Evolutionary conservation across 352 stramenopile genomes (phyloP).

Genomic region (Pythium volutum): DNA sequence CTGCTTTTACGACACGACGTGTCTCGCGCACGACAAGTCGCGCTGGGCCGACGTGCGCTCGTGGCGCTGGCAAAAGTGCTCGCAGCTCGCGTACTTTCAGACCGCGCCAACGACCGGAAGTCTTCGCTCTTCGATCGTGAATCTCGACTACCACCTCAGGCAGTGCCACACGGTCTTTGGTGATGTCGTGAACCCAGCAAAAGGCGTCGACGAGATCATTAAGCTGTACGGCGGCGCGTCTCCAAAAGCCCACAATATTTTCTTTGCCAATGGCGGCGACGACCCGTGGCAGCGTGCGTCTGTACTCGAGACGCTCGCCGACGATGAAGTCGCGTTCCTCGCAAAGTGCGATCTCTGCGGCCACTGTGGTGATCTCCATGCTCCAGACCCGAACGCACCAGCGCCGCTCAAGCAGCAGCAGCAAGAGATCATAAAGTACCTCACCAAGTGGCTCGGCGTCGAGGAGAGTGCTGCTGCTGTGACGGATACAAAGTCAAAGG

Average conservation of each 20-base stretch:
- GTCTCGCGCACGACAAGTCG: slow-evolving; percentile 40
- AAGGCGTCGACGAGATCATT: slow-evolving; percentile 54
- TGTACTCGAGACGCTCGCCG: slow-evolving; percentile 50
- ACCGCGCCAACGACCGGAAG: slow-evolving; percentile 57
- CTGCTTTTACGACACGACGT: slow-evolving; percentile 86
- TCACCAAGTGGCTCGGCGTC: slow-evolving; percentile 51
- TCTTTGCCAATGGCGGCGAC: slow-evolving; percentile 81
- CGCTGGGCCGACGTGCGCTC: slow-evolving; percentile 76
- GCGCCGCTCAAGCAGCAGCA: slow-evolving; percentile 68
- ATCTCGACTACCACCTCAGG: slow-evolving; percentile 74
- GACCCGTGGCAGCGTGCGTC: slow-evolving; percentile 86
- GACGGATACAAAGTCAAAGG: neutral
- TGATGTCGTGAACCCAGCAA: slow-evolving; percentile 51
- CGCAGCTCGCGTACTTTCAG: slow-evolving; percentile 86
- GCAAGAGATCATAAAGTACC: slow-evolving; percentile 56
- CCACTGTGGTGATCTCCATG: slow-evolving; percentile 73
- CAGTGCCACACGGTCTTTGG: slow-evolving; percentile 80
- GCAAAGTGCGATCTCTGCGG: slow-evolving; percentile 79
- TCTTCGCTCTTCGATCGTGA: slow-evolving; percentile 60
- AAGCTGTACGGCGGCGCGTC: slow-evolving; percentile 75
- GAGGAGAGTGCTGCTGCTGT: neutral
- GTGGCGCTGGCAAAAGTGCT: slow-evolving; percentile 88
- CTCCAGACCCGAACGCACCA: slow-evolving; percentile 39
- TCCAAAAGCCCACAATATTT: slow-evolving; percentile 72
- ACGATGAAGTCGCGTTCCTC: slow-evolving; percentile 62